A percentile compares a stretch with the other conserved stretches of the same genome.
These are phyloP conservation scores for Amoebophrya sp. DNA, from an alignment of 169 alveolate genomes.

Conservation along the genomic window DNA sequence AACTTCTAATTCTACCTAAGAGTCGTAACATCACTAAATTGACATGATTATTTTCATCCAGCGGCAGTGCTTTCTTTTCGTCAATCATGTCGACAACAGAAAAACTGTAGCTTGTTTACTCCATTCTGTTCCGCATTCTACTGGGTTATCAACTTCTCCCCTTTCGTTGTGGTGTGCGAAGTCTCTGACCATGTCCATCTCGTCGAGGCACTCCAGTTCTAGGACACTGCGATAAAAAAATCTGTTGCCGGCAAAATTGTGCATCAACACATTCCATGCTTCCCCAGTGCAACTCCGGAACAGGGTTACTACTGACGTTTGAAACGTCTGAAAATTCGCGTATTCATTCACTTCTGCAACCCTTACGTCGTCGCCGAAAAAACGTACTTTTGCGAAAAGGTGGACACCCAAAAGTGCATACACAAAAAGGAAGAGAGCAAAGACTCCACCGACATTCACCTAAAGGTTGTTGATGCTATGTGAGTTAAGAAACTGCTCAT, in stretches of 20 bases:
- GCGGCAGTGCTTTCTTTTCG: too few species aligned
- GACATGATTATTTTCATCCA: too few species aligned
- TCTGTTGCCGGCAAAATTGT: neutral
- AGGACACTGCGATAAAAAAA: constrained; percentile 17
- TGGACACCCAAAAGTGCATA: constrained; percentile 17
- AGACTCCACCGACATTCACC: constrained; percentile 34
- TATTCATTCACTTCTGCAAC: neutral
- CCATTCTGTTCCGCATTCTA: constrained; percentile 36
- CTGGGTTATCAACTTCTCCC: neutral
- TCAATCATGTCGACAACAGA: too few species aligned
- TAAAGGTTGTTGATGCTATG: too few species aligned
- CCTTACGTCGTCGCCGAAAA: constrained; percentile 7
- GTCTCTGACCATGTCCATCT: neutral
- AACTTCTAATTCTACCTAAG: too few species aligned
- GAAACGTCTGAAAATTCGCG: constrained; percentile 34
- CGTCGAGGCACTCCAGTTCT: constrained; percentile 47
- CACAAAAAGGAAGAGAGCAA: constrained; percentile 31
- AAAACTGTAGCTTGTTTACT: too few species aligned
- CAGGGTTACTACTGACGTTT: constrained; percentile 32
- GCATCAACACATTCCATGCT: constrained; percentile 33
- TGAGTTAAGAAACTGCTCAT: too few species aligned
- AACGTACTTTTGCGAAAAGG: constrained; percentile 26
- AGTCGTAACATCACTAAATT: too few species aligned
- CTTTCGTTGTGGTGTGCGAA: neutral
- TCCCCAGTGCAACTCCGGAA: neutral